Conservation (phyloP, 2,329 filamentous ascomycete species). For the Colletotrichum tabaci region DNA sequence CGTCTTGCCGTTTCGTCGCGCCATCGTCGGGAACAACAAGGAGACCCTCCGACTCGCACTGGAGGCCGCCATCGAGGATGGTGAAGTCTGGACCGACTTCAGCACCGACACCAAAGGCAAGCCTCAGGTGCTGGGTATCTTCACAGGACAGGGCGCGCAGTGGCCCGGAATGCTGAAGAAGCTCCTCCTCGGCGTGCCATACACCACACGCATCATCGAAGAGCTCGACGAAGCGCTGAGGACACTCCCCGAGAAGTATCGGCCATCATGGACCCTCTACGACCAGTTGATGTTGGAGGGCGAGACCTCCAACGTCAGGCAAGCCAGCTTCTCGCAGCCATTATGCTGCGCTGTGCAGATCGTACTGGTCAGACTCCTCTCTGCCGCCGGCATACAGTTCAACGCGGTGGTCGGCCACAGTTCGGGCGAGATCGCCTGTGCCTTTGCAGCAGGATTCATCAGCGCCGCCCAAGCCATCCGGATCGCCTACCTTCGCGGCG, state of each 20-base stretch:
- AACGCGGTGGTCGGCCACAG: slow-evolving; percentile 62
- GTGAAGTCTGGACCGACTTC: background rate
- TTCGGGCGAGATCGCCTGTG: slow-evolving; percentile 65
- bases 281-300: slow-evolving; percentile 44
- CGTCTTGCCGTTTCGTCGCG: background rate
- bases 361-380: slow-evolving; percentile 47
- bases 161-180: slow-evolving; percentile 46
- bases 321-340: slow-evolving; percentile 50
- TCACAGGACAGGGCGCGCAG: slow-evolving; percentile 53
- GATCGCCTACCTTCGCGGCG: slow-evolving; percentile 62
- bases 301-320: slow-evolving; percentile 29
- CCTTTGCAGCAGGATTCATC: slow-evolving; percentile 63
- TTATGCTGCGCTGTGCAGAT: slow-evolving; percentile 52
- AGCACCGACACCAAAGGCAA: slow-evolving; percentile 2
- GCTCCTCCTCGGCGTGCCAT: background rate
- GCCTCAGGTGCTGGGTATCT: slow-evolving; percentile 45
- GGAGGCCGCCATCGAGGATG: slow-evolving; percentile 3
- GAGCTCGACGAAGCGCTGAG: slow-evolving; percentile 45
- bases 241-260: slow-evolving; percentile 42
- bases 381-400: slow-evolving; percentile 52
- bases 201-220: slow-evolving; percentile 27
- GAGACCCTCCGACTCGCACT: background rate
- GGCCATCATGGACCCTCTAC: slow-evolving; percentile 47
- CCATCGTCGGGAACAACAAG: background rate
- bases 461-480: slow-evolving; percentile 57